Evolutionary conservation across 2,329 filamentous ascomycete genomes (phyloP), one percentile per base, ranked within the genome.

Genomic region (Diaporthe amygdali): DNA sequence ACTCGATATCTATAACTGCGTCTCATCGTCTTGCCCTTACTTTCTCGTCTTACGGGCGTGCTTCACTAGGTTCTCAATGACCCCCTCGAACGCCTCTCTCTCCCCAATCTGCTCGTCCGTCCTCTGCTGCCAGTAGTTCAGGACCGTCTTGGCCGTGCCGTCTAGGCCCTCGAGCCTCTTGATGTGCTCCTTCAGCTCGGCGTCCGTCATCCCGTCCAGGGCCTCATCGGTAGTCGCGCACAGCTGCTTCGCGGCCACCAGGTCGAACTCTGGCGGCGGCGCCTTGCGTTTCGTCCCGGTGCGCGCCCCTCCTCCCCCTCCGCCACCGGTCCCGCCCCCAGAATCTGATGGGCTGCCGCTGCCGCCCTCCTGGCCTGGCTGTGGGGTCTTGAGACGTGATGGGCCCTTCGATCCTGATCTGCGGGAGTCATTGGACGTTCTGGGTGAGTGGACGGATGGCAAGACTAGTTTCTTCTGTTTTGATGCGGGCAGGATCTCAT

Each of bases 401-500:
- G 69, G 72, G 12, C 76, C 69, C 41, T 75, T 83, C 17, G 85
- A 86, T 2, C 83, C 78, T 15, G 85, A 85, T 9, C 71, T 64
- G 22, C 86, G 84, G 6, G 85, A 86, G 72, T 91, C 89, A 32
- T 83, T 84, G 4, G 89, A 91, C 22, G 84, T 87, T 49, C 88
- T 84, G 41, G 85, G 87, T 32, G 84, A 92, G 69, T 84, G 84
- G 22, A 96, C 91, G 7, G 95, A 97, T 0, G 96, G 96, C 1
- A 99, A 88, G 5, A 99, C 89, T 22, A 99, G 91, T 80, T 98
- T 98, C 88, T 98, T 98, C 81, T 99, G 96, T 82, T 98, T 98
- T 15, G 94, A 97, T 0, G 96, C 95, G 0, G 96, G 96, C 9
- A 99, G 89, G 69, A 99, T 98, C 84, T 99, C 96, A 81, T 99